Evolutionary conservation across 495 filamentous ascomycete species (phyloP), one percentile per base, ranked within the genome.

Genomic region (Penicillium paxilli): DNA sequence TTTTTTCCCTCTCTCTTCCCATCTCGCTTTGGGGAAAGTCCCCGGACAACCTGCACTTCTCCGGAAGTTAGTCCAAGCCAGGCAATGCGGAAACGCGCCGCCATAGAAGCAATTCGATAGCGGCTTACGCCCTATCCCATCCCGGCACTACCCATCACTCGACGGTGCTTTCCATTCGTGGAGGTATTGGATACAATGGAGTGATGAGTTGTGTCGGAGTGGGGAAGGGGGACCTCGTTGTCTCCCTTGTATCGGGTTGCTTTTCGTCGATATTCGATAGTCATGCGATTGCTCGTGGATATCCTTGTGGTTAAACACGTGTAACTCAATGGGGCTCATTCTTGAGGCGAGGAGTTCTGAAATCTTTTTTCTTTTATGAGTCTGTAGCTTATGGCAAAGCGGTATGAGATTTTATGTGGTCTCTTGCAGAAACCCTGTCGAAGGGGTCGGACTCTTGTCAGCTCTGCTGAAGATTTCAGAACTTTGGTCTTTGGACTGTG

Each of bases 241-340:
- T 53, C 35, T 57, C 50, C 37, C 54, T 63, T 71, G 66, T 53
- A 66, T 69, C 61, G 74, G 75, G 80, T 80, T 78, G 70, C 69
- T 74, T 80, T 92, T 96, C 89, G 93, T 97, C 93, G 85, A 78
- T 85, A 83, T 76, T 90, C 69, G 79, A 96, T 84, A 97, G 94
- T 88, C 84, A 98, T 97, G 93, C 92, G 94, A 97, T 97, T 96
- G 90, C 90, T 81, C 69, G 66, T 64, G 54, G 71, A 68, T 61
- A 62, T 57, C 44, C 23, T 51, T 48, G 23, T 19, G 40, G 50
- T 45, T 47, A 66, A 1, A 19, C 5, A 16, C 69, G 67, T 83
- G 89, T 95, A 92, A 97, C 94, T 96, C 91, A 91, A 98, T 96
- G 94, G 94, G 94, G 94, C 94, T 96, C 91, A 98, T 96, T 97